Conservation (phyloP, 2,329 filamentous ascomycete genomes). For the Aspergillus floridensis region DNA sequence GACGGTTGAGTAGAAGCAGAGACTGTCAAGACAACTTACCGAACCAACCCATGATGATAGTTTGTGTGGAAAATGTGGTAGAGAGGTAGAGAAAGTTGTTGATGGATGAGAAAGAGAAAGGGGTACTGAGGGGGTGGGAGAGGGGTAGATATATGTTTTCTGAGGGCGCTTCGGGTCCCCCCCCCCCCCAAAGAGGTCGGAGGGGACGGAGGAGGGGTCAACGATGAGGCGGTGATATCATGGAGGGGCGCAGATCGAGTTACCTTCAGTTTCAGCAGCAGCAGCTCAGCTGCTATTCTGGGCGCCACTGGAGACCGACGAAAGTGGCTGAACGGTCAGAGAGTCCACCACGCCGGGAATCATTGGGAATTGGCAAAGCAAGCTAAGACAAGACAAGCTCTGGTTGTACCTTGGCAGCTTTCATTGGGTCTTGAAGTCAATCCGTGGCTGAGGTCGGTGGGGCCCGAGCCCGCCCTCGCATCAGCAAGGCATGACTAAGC, state of each 20-base stretch:
- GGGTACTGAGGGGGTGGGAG: not conserved
- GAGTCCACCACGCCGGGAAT: not conserved
- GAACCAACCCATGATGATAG: conserved; percentile 19
- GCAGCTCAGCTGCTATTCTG: not conserved
- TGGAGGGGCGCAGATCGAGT: not conserved
- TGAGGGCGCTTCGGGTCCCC: not conserved
- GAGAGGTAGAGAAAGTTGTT: not conserved
- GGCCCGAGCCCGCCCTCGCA: not conserved
- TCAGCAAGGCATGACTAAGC: no score
- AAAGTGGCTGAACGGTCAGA: not conserved
- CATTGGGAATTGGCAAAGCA: not conserved
- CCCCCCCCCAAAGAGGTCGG: not conserved
- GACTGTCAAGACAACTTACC: conserved; percentile 1
- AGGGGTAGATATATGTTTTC: conserved; percentile 3
- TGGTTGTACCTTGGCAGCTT: not conserved
- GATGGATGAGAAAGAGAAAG: not conserved
- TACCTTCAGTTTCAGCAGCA: not conserved
- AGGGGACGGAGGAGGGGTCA: not conserved
- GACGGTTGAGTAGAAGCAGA: not conserved
- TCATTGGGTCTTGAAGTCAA: not conserved
- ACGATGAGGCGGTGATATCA: not conserved
- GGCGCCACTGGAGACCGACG: not conserved
- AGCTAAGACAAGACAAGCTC: not conserved
- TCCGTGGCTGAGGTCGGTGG: not conserved
- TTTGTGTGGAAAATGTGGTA: not conserved